Evolutionary conservation across 2,329 filamentous ascomycete genomes (phyloP), one percentile per base, ranked within the genome.

Genomic region (Colletotrichum spinosum): DNA sequence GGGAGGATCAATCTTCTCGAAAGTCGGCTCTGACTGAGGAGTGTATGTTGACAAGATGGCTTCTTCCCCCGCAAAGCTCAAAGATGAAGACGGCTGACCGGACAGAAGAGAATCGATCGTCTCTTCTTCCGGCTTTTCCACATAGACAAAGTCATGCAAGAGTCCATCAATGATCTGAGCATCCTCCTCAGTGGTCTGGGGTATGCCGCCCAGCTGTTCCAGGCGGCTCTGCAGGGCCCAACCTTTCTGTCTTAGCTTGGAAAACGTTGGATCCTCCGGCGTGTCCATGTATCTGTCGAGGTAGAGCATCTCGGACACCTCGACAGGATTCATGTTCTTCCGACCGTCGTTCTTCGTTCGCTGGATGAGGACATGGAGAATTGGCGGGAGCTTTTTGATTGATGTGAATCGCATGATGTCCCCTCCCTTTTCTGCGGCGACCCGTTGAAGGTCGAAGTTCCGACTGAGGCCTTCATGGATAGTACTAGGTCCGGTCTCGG

Each of bases 331-430:
- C 58, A 88, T 88, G 35, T 94, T 93, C 74, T 97, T 97, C 48
- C 84, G 84, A 7, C 86, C 84, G 69, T 93, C 90, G 55, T 89
- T 93, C 65, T 91, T 89, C 4, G 92, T 90, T 6, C 96, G 89
- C 74, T 97, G 93, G 38, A 99, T 92, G 69, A 94, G 92, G 49
- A 99, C 89, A 72, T 97, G 94, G 15, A 98, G 81, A 38, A 99
- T 87, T 0, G 94, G 94, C 1, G 96, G 94, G 10, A 94, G 81
- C n/a, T 84, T 84, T 67, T 87, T 87, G 68, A 97, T 92, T 1
- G 92, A 90, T 7, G 89, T 89, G 75, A 90, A 95, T 63, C 77
- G 86, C 81, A 69, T 84, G 74, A 67, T 88, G 33, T 91, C 86
- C 38, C 89, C 88, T 17, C 55, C 55, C 25, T 65, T 48, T 9